Conservation (phyloP, 495 filamentous ascomycete species). For the Saxophila tyrrhenica region DNA sequence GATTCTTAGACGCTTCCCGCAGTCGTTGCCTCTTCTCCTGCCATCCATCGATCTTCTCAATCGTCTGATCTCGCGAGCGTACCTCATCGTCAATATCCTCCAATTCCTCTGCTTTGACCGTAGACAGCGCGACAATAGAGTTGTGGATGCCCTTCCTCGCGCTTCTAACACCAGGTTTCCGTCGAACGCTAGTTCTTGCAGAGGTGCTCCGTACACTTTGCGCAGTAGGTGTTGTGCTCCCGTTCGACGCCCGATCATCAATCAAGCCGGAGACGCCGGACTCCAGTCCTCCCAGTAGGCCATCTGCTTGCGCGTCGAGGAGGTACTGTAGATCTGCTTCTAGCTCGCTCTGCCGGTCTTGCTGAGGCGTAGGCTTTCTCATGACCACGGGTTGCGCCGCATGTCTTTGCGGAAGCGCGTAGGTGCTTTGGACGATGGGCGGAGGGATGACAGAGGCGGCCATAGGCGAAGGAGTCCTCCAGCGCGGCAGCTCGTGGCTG, state of each 20-base stretch:
- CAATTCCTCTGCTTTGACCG: constrained; percentile 61
- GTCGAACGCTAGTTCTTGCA: constrained; percentile 35
- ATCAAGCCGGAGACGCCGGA: constrained; percentile 20
- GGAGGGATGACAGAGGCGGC: constrained; percentile 19
- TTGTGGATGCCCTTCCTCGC: constrained; percentile 61
- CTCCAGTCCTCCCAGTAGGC: constrained; percentile 47
- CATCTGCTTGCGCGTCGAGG: constrained; percentile 75
- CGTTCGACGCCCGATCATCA: constrained; percentile 36
- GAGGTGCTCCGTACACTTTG: constrained; percentile 22
- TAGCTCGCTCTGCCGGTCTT: constrained; percentile 48
- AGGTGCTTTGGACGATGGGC: constrained; percentile 19
- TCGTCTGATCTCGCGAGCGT: constrained; percentile 43
- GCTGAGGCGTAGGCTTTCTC: constrained; percentile 27
- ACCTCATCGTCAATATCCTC: constrained; percentile 48
- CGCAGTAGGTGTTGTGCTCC: constrained; percentile 39
- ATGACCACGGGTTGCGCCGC: constrained; percentile 12
- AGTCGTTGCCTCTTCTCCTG: constrained; percentile 40
- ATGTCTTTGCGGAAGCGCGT: constrained; percentile 2
- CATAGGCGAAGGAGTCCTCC: constrained; percentile 12
- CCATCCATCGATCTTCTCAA: constrained; percentile 52
- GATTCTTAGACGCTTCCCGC: constrained; percentile 36
- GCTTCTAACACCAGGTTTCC: constrained; percentile 48
- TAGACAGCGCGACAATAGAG: constrained; percentile 60
- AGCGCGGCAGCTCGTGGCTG: constrained; percentile 17
- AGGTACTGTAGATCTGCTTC: constrained; percentile 67